A percentile compares a stretch with the other conserved stretches of the same genome.
Evolutionary conservation across 2,329 filamentous ascomycete genomes (phyloP).

Genomic region (Fonsecaea pedrosoi): DNA sequence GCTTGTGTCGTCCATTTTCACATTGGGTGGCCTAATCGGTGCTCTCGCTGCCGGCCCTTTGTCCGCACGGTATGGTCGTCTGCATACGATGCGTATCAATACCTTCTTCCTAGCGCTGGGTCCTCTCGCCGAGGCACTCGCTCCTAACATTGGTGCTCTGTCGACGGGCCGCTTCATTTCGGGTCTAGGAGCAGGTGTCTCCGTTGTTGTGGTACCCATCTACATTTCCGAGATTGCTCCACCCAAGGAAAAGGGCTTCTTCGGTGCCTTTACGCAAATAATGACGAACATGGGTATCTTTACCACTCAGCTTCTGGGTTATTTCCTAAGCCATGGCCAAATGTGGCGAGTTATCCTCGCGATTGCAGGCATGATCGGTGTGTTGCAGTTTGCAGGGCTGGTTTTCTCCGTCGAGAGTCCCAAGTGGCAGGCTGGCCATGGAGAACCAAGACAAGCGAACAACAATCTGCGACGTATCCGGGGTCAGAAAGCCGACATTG

Average conservation of each 20-base stretch:
- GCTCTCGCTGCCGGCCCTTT: conserved; percentile 80
- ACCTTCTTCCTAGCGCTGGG: conserved; percentile 78
- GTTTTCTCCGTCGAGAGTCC: conserved; percentile 84
- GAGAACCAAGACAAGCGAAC: conserved; percentile 67
- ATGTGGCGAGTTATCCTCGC: conserved; percentile 86
- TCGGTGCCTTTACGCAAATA: conserved; percentile 85
- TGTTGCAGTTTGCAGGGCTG: conserved; percentile 72
- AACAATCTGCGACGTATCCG: conserved; percentile 76
- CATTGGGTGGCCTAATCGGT: conserved; percentile 83
- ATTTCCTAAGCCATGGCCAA: conserved; percentile 79
- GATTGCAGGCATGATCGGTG: conserved; percentile 71
- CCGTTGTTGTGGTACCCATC: conserved; percentile 90
- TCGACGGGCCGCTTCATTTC: conserved; percentile 77
- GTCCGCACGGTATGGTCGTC: conserved; percentile 76
- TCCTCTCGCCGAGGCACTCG: conserved; percentile 75
- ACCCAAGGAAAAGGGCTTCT: conserved; percentile 75
- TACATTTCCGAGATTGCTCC: conserved; percentile 94
- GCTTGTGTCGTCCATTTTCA: conserved; percentile 90
- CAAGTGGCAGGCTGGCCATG: conserved; percentile 77
- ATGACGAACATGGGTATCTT: conserved; percentile 93
- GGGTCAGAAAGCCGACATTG: conserved; percentile 71
- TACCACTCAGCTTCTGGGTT: conserved; percentile 80
- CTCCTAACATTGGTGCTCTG: conserved; percentile 71
- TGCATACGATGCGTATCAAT: conserved; percentile 77
- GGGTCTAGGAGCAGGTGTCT: conserved; percentile 83